phyloP scores from a whole-genome alignment of 2,329 filamentous ascomycete genomes.

The Clonostachys byssicola region DNA sequence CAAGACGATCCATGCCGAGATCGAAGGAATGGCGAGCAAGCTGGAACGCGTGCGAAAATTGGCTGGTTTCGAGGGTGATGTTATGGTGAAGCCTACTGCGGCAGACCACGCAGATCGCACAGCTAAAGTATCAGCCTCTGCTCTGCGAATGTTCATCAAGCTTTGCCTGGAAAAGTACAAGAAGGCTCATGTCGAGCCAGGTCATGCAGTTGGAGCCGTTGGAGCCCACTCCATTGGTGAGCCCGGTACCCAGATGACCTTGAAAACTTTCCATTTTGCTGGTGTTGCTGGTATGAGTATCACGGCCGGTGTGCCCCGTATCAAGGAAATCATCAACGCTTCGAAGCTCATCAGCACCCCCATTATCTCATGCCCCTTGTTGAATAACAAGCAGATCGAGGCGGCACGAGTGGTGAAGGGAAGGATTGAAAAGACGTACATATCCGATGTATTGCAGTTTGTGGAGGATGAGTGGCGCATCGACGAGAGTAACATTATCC shows the following conservation, averaged over 20 bases:
- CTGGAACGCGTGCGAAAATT: constrained; percentile 49
- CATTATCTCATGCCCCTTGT: constrained; percentile 81
- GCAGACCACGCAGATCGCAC: constrained; percentile 61
- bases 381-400: constrained; percentile 69
- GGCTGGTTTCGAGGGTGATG: constrained; percentile 40
- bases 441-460: constrained; percentile 75
- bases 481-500: constrained; percentile 69
- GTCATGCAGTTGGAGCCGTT: constrained; percentile 92
- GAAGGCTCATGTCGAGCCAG: constrained; percentile 86
- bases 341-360: constrained; percentile 92
- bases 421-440: constrained; percentile 89
- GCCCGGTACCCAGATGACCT: constrained; percentile 96
- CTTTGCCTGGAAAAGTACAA: constrained; percentile 88
- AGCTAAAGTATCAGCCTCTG: constrained; percentile 75
- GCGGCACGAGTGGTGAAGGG: constrained; percentile 90
- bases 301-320: constrained; percentile 97
- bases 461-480: constrained; percentile 88
- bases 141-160: constrained; percentile 71
- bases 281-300: constrained; percentile 99
- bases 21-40: constrained; percentile 57
- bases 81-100: constrained; percentile 11
- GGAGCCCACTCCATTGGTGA: constrained; percentile 98
- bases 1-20: constrained; percentile 69
- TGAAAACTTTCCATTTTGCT: constrained; percentile 99
- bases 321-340: constrained; percentile 99